Evolutionary conservation across 108 stramenopile genomes (phyloP), one percentile per base, ranked within the genome.

Genomic region (Nitzschia putrida): DNA sequence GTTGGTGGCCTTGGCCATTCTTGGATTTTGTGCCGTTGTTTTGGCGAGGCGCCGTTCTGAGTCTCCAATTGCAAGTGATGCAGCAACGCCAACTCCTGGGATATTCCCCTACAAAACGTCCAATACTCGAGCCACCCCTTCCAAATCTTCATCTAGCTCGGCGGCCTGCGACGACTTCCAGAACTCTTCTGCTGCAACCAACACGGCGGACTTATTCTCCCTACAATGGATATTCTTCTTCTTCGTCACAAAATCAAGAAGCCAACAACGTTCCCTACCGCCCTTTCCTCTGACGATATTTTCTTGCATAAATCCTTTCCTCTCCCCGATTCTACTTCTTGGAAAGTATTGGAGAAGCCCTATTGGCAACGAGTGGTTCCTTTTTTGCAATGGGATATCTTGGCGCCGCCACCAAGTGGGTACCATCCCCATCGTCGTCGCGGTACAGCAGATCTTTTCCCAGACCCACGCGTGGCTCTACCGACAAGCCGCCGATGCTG

Each of bases 401-500:
- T 56, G 23, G 8, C 76, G 40, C 45, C 20, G 34, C 39, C 37
- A 21, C 26, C 40, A n/a, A n/a, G n/a, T n/a, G n/a, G n/a, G n/a
- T n/a, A n/a, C n/a, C n/a, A n/a, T n/a, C n/a, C n/a, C n/a, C n/a
- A n/a, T n/a, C n/a, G n/a, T n/a, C n/a, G n/a, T n/a, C n/a, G n/a
- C n/a, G n/a, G n/a, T n/a, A n/a, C n/a, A n/a, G n/a, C n/a, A n/a
- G n/a, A n/a, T n/a, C n/a, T n/a, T n/a, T n/a, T n/a, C 4, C 24
- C 66, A 13, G 39, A 76, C n/a, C 64, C 69, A 20, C 69, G 47
- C 3, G 43, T 53, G 25, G 68, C 80, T 5, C 74, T 94, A n/a
- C 57, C 74, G 83, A 69, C 73, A 85, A 71, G 86, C 93, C 4
- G 86, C 88, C 2, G 53, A 86, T 24, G 63, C 84, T 13, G 93